Evolutionary conservation across 306 rosid species (phyloP).

Genomic region (Vigna reflexopilosa): DNA sequence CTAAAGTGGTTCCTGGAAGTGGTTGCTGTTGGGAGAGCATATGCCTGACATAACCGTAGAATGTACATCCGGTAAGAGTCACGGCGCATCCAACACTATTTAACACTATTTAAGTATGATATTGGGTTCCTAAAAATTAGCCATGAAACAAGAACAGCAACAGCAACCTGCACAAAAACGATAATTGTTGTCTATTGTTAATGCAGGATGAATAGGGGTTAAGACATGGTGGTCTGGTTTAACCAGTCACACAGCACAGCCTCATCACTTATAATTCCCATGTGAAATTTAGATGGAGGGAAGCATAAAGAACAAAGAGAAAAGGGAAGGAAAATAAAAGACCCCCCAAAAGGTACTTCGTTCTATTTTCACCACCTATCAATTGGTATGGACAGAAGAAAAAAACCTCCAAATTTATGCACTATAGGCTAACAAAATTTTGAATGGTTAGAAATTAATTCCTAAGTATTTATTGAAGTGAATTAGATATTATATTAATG

Average conservation of each 20-base stretch:
- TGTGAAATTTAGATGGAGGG: background rate
- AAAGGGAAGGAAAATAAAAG: background rate
- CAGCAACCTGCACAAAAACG: slow-evolving; percentile 73
- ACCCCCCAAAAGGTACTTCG: background rate
- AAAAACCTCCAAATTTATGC: too few species aligned
- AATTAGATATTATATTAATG: too few species aligned
- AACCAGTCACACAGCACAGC: background rate
- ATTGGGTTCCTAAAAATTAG: slow-evolving; percentile 87
- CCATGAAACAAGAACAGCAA: slow-evolving; percentile 94
- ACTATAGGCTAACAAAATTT: too few species aligned
- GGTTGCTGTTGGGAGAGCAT: slow-evolving; percentile 72
- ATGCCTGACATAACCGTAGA: slow-evolving; percentile 91
- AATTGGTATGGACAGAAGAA: too few species aligned
- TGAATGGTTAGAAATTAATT: too few species aligned
- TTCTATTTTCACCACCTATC: too few species aligned
- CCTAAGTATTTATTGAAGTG: too few species aligned
- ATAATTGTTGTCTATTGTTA: background rate
- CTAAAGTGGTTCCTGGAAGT: slow-evolving; percentile 47
- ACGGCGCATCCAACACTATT: slow-evolving; percentile 84
- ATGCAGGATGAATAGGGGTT: background rate
- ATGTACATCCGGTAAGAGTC: slow-evolving; percentile 88
- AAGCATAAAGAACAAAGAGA: background rate
- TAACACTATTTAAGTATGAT: slow-evolving; percentile 72
- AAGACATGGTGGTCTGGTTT: slow-evolving; percentile 18
- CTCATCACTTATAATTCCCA: background rate